Evolutionary conservation across 495 filamentous ascomycete species (phyloP), one percentile per base, ranked within the genome.

Genomic region (Penicillium lividum): DNA sequence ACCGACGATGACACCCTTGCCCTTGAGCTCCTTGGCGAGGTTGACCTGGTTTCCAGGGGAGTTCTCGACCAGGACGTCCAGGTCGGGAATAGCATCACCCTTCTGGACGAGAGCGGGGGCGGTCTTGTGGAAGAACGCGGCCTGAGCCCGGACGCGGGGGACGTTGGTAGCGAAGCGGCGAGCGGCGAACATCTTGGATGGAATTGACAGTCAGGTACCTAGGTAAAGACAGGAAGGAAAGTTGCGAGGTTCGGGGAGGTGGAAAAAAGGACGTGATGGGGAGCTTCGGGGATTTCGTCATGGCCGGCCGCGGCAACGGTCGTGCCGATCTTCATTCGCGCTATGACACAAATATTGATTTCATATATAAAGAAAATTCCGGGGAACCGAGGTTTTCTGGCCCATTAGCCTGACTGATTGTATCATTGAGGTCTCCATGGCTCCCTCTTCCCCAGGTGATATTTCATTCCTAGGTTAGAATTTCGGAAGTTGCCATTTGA

Each of bases 1-100:
- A 48, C 93, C 93, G 57, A 98, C 83, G 65, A 98, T 87, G 54
- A 97, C 73, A 44, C 86, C 91, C 69, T 88, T 84, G 46, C 83
- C 85, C 56, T 74, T 74, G 60, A 95, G 80, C 72, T 91, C 89
- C 63, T 88, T 82, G 63, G 85, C 84, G 54, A 98, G 80, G 69
- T 90, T 94, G 67, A 97, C 85, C 73, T 90, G 92, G 81, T 91
- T 94, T 46, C 89, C 92, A 22, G 85, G 85, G 22, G 77, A 82
- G 68, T 73, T 72, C 68, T 83, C 81, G 51, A 82, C 78, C 11
- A 89, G 71, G 10, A 78, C 73, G 16, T 89, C 84, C 5, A 83
- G 74, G 64, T 88, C 82, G 16, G 87, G 88, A 29, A 88, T 75
- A 44, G 84, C 72, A 64, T 88, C 86, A 57, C 89, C 81, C 48